These are phyloP conservation scores for Pholiota adiposa DNA, from an alignment of 1,284 basidiomycete genomes.

Conservation along the genomic window DNA sequence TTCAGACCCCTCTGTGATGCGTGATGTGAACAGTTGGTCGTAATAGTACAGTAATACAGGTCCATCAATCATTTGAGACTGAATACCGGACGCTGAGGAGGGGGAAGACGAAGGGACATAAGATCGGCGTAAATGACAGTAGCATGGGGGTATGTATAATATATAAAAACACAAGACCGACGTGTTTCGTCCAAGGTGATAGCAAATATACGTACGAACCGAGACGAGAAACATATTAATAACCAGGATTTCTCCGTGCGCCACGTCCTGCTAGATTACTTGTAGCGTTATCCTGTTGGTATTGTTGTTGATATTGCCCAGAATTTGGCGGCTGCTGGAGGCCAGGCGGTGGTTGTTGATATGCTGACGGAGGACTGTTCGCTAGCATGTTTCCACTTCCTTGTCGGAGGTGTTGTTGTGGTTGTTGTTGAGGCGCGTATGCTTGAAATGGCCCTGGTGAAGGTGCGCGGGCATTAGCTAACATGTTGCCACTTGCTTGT, in stretches of 20 bases:
- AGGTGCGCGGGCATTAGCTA: constrained; percentile 10
- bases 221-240: constrained; percentile 16
- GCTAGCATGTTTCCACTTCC: no score
- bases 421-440: constrained; percentile 20
- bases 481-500: constrained; percentile 23
- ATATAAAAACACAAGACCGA: constrained; percentile 1
- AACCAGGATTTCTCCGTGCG: constrained; percentile 35
- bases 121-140: constrained; percentile 1
- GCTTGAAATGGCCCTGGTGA: constrained; percentile 24
- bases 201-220: constrained; percentile 1
- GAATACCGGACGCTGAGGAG: background rate
- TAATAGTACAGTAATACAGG: no score
- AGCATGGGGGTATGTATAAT: background rate
- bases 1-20: no score
- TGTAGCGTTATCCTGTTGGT: constrained; percentile 28
- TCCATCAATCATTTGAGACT: constrained; percentile 10
- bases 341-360: constrained; percentile 22
- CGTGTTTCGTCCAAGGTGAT: background rate
- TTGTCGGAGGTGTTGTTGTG: constrained; percentile 19
- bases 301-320: constrained; percentile 24
- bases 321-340: constrained; percentile 11
- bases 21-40: no score
- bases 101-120: background rate
- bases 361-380: constrained; percentile 21
- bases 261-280: constrained; percentile 49